Evolutionary conservation across 2,329 filamentous ascomycete genomes (phyloP), one percentile per base, ranked within the genome.

Genomic region (Botrytis deweyae): DNA sequence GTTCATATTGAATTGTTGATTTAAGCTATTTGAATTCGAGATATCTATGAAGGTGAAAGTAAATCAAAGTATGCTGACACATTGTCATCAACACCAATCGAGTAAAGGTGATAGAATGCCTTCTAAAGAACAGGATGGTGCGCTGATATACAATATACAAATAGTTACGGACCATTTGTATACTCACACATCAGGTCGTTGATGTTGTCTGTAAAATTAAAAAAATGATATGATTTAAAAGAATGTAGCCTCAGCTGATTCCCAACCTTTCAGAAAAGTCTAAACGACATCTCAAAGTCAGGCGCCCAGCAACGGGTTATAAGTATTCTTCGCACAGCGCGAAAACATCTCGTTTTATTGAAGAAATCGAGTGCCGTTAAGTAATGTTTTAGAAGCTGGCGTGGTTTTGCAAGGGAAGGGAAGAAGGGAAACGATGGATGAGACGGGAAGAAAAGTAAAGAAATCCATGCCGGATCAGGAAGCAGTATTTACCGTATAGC

Each of bases 171-270:
- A n/a, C 1, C 6, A 58, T 68, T 22, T 20, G 12, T 40, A 46
- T 40, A 18, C 29, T 46, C 18, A 33, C 59, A 18, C 22, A 58
- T n/a, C 63, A 52, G 42, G 7, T 44, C 36, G 33, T 64, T 33
- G 44, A 49, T 20, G 14, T 38, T 72, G 36, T 55, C 16, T 38
- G 33, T 40, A 29, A 5, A 42, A 59, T 29, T 2, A 49, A 5
- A 42, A 40, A 67, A 36, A 22, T 25, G 16, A 38, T 16, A 38
- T 16, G 14, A 29, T 42, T 22, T 58, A 44, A 25, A 73, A 73
- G 68, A 74, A 77, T 89, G 88, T 92, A 86, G 90, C 89, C 90
- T 86, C 89, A 87, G 88, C 90, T 92, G 90, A 92, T 92, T 92
- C 90, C 90, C 86, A 87, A 85, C 83, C 86, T 87, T 84, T 91